Evolutionary conservation across 2,329 filamentous ascomycete genomes (phyloP), one percentile per base, ranked within the genome.

Genomic region (Verticillium nubilum): DNA sequence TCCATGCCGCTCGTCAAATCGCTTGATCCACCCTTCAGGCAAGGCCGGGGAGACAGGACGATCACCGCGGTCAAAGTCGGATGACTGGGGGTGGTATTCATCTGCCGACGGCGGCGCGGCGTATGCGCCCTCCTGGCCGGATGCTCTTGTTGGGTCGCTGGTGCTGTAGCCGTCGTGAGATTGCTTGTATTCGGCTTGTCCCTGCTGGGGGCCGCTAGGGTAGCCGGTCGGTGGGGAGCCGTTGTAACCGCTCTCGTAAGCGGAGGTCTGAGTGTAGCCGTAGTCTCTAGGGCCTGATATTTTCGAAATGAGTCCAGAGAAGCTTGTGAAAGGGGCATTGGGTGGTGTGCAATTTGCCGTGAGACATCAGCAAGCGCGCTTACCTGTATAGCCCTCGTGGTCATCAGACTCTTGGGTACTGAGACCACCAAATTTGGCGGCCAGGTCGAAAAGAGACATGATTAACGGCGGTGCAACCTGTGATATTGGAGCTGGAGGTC

Each of bases 1-100:
- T 65, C 82, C 78, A 60, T 76, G 75, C 59, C 70, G 73, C 50
- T 80, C 79, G 63, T 86, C 83, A 72, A 79, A 86, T 65, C 83
- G 79, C 52, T 81, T 75, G 25, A 73, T 68, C 84, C 84, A 87
- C 65, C 83, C 83, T 54, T 75, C 64, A 26, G 83, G 75, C 57
- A 84, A 72, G 33, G 78, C 72, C 52, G 82, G 76, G 67, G 58
- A 71, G 70, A 25, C 2, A 68, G 60, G 35, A 56, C 65, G 57
- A 66, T 68, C 67, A 15, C 23, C 1, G 10, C 56, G 56, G 28
- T 55, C 52, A 47, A 42, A 33, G 52, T 59, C 61, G 54, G 63
- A 63, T 7, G 56, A 26, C 10, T 52, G 50, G 3, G 52, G 52
- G 25, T 56, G 53, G 4, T 35, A 42, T 19, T 62, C 54, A 26